Evolutionary conservation across 2,329 filamentous ascomycete species (phyloP).

Genomic region (Beauveria sp.): DNA sequence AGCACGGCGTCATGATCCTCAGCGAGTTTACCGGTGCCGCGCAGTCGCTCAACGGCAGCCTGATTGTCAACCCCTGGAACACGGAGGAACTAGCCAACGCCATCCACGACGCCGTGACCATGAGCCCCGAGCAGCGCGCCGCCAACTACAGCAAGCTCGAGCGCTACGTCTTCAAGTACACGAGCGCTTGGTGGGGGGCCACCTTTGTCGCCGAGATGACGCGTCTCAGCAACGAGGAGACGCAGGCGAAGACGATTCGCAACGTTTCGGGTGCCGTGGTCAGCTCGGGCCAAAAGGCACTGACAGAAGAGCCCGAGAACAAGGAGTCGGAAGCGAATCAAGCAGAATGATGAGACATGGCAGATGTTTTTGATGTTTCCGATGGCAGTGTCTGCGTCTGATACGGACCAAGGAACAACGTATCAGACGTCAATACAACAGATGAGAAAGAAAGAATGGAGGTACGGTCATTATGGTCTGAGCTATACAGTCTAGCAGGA

Average conservation of each 20-base stretch:
- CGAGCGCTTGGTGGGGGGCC: constrained; percentile 92
- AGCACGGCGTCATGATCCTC: constrained; percentile 88
- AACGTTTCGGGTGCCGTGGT: constrained; percentile 34
- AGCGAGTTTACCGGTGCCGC: constrained; percentile 96
- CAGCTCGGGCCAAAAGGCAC: constrained; percentile 11
- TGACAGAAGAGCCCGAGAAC: neutral
- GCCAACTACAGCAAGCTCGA: constrained; percentile 87
- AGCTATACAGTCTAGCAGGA: constrained; percentile 1
- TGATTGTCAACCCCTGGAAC: constrained; percentile 98
- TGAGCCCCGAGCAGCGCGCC: constrained; percentile 81
- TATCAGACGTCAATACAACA: neutral
- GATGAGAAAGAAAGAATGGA: neutral
- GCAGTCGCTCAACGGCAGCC: constrained; percentile 84
- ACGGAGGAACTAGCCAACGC: constrained; percentile 90
- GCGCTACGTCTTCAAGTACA: constrained; percentile 96
- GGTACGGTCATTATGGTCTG: neutral
- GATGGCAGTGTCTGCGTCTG: neutral
- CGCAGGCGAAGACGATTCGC: constrained; percentile 31
- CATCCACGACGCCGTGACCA: constrained; percentile 93
- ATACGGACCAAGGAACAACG: neutral
- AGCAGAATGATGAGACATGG: neutral
- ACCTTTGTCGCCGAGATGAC: constrained; percentile 82
- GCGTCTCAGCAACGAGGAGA: constrained; percentile 36
- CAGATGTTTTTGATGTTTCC: neutral
- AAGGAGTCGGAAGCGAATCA: neutral